Evolutionary conservation across 2,329 filamentous ascomycete species (phyloP).

Genomic region (Colletotrichum simmondsii): DNA sequence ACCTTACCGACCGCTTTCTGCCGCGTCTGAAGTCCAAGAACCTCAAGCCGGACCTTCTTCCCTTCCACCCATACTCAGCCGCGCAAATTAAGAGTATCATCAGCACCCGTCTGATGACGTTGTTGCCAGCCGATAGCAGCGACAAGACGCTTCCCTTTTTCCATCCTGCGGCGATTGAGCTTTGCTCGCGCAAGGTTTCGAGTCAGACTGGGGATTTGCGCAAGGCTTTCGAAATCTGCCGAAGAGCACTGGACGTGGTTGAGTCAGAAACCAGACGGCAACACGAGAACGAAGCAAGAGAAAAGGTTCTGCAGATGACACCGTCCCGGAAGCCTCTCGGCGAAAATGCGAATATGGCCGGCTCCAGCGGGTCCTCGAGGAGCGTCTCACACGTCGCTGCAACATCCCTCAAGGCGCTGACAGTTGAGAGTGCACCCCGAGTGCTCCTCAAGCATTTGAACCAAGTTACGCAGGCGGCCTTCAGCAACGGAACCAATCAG

Average conservation of each 20-base stretch:
- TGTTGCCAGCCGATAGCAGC: constrained; percentile 69
- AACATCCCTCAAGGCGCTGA: constrained; percentile 70
- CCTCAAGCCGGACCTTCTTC: constrained; percentile 87
- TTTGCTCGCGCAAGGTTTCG: constrained; percentile 94
- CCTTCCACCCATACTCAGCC: constrained; percentile 93
- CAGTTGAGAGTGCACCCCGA: constrained; percentile 83
- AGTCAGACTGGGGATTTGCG: constrained; percentile 94
- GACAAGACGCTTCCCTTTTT: constrained; percentile 80
- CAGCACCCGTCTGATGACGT: constrained; percentile 80
- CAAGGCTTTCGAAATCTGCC: constrained; percentile 94
- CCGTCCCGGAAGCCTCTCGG: constrained; percentile 82
- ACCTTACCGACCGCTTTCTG: constrained; percentile 93
- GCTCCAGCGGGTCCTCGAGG: constrained; percentile 47
- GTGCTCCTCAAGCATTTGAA: constrained; percentile 92
- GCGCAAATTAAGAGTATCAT: constrained; percentile 89
- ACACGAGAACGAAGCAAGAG: constrained; percentile 71
- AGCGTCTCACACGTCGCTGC: constrained; percentile 60
- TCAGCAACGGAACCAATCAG: constrained; percentile 88
- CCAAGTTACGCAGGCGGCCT: constrained; percentile 87
- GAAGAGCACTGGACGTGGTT: constrained; percentile 87
- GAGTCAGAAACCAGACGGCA: constrained; percentile 85
- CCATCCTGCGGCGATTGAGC: constrained; percentile 91
- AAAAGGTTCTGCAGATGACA: constrained; percentile 67
- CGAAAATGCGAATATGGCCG: constrained; percentile 82
- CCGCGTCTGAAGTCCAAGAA: constrained; percentile 93